Evolutionary conservation across 768 basidiomycete genomes (phyloP).

Genomic region (Trametes villosa): DNA sequence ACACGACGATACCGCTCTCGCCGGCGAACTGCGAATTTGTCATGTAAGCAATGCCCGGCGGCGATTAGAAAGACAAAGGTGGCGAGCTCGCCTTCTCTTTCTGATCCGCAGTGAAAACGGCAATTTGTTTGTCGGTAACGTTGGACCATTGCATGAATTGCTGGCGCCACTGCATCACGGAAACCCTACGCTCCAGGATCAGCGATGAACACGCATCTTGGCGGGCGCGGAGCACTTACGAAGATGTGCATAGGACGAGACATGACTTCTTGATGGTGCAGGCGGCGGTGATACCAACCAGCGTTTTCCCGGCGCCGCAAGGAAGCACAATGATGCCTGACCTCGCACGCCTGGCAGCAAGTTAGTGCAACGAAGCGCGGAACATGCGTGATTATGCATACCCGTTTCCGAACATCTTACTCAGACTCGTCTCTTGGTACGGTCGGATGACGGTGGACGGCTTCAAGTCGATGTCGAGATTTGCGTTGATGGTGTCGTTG

Average conservation of each 20-base stretch:
- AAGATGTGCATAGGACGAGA: constrained; percentile 95
- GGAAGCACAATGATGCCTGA: constrained; percentile 98
- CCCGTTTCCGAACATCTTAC: constrained; percentile 99
- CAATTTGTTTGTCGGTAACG: constrained; percentile 94
- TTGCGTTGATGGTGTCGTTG: constrained; percentile 94
- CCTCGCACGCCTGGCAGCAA: constrained; percentile 78
- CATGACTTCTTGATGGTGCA: constrained; percentile 99
- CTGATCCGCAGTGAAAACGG: constrained; percentile 96
- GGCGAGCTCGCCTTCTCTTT: constrained; percentile 81
- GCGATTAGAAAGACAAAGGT: no score
- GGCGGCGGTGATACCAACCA: constrained; percentile 99
- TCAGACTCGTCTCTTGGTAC: constrained; percentile 97
- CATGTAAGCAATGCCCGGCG: neutral
- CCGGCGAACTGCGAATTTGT: constrained; percentile 75
- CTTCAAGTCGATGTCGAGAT: constrained; percentile 97
- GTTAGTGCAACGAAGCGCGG: constrained; percentile 14
- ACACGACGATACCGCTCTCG: constrained; percentile 97
- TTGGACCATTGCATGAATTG: constrained; percentile 99
- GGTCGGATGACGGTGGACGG: constrained; percentile 97
- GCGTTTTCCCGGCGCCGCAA: constrained; percentile 97
- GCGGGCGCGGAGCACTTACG: constrained; percentile 57
- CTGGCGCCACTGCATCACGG: constrained; percentile 98
- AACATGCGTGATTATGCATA: constrained; percentile 39
- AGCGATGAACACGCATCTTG: neutral
- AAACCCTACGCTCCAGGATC: constrained; percentile 55